Percentiles rank a stretch among this genome's conserved stretches.
Evolutionary conservation across 768 basidiomycete species (phyloP).

Genomic region (Mycena floridula): DNA sequence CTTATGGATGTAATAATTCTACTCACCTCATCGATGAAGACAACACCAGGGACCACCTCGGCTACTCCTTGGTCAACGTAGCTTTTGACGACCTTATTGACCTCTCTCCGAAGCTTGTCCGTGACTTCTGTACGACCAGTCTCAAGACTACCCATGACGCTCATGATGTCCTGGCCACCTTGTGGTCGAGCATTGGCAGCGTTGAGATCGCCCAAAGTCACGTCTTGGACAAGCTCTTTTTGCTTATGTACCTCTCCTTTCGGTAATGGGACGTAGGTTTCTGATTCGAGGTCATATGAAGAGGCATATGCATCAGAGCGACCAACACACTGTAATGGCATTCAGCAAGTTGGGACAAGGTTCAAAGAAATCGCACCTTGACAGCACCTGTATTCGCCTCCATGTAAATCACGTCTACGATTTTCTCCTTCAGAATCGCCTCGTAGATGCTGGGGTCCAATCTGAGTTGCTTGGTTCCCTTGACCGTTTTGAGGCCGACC

Average conservation of each 20-base stretch:
- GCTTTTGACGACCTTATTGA: constrained; percentile 94
- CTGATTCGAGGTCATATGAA: constrained; percentile 95
- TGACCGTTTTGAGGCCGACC: constrained; percentile 90
- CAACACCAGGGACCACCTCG: constrained; percentile 94
- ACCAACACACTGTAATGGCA: constrained; percentile 72
- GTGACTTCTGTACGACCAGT: too few relatives aligned
- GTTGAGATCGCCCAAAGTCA: constrained; percentile 92
- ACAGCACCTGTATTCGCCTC: constrained; percentile 93
- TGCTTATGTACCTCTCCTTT: constrained; percentile 93
- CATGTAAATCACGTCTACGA: constrained; percentile 96
- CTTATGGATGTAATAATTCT: constrained; percentile 3
- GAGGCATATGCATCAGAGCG: constrained; percentile 97
- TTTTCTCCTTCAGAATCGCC: constrained; percentile 94
- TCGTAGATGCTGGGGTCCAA: constrained; percentile 96
- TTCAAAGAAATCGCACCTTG: constrained; percentile 46
- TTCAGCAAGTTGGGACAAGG: neutral
- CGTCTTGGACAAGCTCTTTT: constrained; percentile 93
- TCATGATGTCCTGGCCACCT: constrained; percentile 98
- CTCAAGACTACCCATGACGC: constrained; percentile 88
- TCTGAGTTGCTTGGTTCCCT: constrained; percentile 89
- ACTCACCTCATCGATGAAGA: constrained; percentile 99
- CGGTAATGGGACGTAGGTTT: constrained; percentile 97
- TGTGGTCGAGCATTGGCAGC: constrained; percentile 95
- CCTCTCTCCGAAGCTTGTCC: constrained; percentile 91
- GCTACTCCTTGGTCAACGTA: constrained; percentile 99